phyloP scores from a whole-genome alignment of 208 protist species.

The Leishmania major region DNA sequence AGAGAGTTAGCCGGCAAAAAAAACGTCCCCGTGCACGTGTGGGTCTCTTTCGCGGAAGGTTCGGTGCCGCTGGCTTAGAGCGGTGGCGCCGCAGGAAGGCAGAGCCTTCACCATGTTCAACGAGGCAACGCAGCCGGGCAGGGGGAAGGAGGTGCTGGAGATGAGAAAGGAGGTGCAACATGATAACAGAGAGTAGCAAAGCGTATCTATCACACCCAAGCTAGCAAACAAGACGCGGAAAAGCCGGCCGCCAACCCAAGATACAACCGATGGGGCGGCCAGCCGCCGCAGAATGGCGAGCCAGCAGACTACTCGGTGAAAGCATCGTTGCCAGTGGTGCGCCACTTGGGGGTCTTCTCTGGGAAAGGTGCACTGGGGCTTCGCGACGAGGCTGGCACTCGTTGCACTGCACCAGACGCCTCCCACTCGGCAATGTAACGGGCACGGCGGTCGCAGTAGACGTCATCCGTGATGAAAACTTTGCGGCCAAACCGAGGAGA shows the following conservation, averaged over 20 bases:
- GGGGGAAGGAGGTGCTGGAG: background rate
- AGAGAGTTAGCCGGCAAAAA: background rate
- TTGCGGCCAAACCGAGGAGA: conserved; percentile 59
- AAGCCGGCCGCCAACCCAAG: background rate
- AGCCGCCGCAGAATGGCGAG: background rate
- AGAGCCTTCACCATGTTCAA: background rate
- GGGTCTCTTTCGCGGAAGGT: background rate
- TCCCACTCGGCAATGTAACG: conserved; percentile 69
- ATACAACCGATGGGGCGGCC: background rate
- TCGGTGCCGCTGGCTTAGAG: background rate
- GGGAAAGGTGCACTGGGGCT: conserved; percentile 72
- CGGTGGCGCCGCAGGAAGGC: conserved; percentile 2
- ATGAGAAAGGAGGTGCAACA: background rate
- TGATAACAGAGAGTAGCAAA: background rate
- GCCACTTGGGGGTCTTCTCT: conserved; percentile 69
- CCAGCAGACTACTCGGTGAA: conserved; percentile 1
- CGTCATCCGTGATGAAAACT: conserved; percentile 85
- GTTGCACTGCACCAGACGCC: conserved; percentile 47
- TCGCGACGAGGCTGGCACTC: conserved; percentile 32
- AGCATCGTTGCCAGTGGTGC: conserved; percentile 20
- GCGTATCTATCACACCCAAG: background rate
- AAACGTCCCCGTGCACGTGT: background rate
- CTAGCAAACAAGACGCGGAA: background rate
- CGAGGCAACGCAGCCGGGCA: background rate
- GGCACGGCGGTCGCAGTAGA: conserved; percentile 55